Conservation (phyloP, 129 eudicot species). For the Flaveria bidentis region DNA sequence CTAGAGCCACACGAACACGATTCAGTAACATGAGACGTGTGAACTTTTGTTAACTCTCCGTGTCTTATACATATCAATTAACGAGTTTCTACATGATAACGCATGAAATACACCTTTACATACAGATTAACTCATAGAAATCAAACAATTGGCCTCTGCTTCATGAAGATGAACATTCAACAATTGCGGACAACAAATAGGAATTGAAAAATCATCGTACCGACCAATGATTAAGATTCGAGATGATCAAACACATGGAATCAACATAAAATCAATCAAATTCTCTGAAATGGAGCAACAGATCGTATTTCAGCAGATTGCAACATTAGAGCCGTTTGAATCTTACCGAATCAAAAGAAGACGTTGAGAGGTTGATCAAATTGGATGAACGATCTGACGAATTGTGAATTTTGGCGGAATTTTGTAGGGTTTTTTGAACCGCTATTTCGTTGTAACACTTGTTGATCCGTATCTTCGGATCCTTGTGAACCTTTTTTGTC, state of each 20-base stretch:
- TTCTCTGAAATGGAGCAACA: not conserved
- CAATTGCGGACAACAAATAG: not conserved
- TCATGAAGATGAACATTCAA: not conserved
- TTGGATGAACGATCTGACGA: not conserved
- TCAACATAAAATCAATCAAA: not conserved
- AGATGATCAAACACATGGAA: not conserved
- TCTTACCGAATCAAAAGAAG: conserved; percentile 4
- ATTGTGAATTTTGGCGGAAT: conserved; percentile 4
- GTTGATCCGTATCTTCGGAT: too few relatives aligned
- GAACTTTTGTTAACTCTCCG: not conserved
- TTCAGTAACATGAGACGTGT: too few relatives aligned
- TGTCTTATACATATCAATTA: not conserved
- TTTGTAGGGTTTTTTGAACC: conserved; percentile 30
- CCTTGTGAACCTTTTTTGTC: too few relatives aligned
- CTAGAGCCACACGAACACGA: too few relatives aligned
- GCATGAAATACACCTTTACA: not conserved
- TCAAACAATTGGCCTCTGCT: not conserved
- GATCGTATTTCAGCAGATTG: not conserved
- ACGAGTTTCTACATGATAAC: not conserved
- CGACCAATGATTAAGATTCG: not conserved
- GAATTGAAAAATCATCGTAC: not conserved
- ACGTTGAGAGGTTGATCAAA: not conserved
- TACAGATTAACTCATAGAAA: not conserved
- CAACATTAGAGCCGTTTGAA: not conserved
- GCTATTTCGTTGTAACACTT: not conserved